These are phyloP conservation scores for Carpinus fangiana DNA, from an alignment of 306 rosid species.

Conservation along the genomic window DNA sequence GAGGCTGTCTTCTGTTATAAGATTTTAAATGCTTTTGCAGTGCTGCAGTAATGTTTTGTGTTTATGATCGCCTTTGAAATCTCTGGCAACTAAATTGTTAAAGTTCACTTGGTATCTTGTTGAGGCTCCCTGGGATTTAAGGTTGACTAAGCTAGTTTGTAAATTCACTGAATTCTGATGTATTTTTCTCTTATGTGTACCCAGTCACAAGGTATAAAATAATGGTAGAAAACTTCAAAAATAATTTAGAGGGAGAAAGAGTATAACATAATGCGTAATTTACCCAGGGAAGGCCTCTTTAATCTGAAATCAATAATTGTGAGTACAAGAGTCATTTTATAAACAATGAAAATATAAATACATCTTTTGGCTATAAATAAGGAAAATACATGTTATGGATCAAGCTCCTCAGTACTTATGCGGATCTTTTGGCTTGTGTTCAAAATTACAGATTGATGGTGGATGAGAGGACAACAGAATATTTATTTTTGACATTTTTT, in stretches of 20 bases:
- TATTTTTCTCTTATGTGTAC: background rate
- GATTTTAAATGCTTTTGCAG: background rate
- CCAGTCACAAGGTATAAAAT: background rate
- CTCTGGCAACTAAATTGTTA: background rate
- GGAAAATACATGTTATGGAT: too few species aligned
- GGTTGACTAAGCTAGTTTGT: background rate
- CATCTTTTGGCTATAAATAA: background rate
- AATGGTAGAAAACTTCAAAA: background rate
- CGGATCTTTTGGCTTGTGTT: background rate
- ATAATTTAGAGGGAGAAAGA: background rate
- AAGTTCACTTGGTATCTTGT: background rate
- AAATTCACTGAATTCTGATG: background rate
- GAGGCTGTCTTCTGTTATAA: background rate
- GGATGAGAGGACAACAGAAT: background rate
- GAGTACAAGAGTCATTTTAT: background rate
- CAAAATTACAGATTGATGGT: background rate
- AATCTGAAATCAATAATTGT: background rate
- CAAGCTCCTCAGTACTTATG: background rate
- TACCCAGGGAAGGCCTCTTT: background rate
- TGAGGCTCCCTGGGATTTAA: background rate
- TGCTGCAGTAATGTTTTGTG: background rate
- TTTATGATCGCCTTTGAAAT: background rate
- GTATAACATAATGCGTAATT: background rate
- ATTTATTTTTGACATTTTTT: background rate
- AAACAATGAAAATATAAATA: background rate